Evolutionary conservation across 1,284 basidiomycete genomes (phyloP).

Genomic region (Trichosporon faecale): DNA sequence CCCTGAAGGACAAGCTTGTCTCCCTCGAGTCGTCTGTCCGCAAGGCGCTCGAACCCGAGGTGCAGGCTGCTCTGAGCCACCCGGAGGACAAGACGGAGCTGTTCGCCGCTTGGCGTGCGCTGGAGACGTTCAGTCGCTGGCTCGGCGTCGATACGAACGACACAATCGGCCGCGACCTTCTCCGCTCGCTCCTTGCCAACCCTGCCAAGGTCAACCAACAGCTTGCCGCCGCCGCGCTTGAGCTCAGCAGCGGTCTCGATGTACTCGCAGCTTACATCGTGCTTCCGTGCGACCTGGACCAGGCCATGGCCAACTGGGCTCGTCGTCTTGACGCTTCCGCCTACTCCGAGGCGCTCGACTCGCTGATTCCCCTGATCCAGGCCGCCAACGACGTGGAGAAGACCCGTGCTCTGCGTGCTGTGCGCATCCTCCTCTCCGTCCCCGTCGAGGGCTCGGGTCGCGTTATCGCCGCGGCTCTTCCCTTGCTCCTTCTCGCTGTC

Average conservation of each 20-base stretch:
- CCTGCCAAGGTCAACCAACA: background rate
- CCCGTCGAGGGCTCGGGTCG: conserved; percentile 22
- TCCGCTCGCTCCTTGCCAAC: conserved; percentile 10
- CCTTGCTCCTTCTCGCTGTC: conserved; percentile 15
- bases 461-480: conserved; percentile 10
- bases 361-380: background rate
- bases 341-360: background rate
- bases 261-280: conserved; percentile 20
- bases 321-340: background rate
- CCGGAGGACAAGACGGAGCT: background rate
- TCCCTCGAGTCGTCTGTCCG: conserved; percentile 16
- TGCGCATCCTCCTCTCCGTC: conserved; percentile 16
- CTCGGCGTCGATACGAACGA: background rate
- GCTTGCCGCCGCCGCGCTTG: conserved; percentile 13
- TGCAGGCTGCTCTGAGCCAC: background rate
- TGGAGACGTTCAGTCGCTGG: conserved; percentile 12
- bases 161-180: conserved; percentile 12
- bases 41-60: background rate
- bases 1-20: conserved; percentile 3
- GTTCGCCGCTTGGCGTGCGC: conserved; percentile 9
- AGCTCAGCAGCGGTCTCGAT: conserved; percentile 9
- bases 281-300: conserved; percentile 10
- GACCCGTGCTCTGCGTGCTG: conserved; percentile 15
- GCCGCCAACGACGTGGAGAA: background rate
- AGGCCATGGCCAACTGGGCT: background rate